phyloP scores from a whole-genome alignment of 2,329 filamentous ascomycete species.

The Phaeosphaeriaceae sp. region DNA sequence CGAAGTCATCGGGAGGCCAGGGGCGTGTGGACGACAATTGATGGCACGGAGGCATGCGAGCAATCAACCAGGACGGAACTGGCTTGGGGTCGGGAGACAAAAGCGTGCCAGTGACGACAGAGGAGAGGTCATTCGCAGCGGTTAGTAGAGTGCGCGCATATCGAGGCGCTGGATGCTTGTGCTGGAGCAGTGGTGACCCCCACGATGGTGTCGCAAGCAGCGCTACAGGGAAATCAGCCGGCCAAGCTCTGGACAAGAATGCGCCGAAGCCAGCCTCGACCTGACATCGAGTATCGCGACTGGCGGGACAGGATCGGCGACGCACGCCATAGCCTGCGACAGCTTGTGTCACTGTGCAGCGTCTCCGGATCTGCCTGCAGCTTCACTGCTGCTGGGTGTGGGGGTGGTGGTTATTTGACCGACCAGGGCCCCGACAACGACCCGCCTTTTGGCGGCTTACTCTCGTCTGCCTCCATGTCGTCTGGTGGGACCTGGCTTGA shows the following conservation, averaged over 20 bases:
- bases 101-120: background rate
- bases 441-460: conserved; percentile 21
- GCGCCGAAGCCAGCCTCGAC: background rate
- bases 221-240: conserved; percentile 12
- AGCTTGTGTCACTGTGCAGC: conserved; percentile 1
- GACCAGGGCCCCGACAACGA: conserved; percentile 12
- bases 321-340: conserved; percentile 14
- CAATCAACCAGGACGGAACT: background rate
- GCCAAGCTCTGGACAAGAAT: conserved; percentile 13
- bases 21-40: background rate
- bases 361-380: background rate
- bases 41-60: background rate
- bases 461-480: background rate
- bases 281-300: too few species aligned
- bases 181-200: conserved; percentile 16
- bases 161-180: conserved; percentile 4
- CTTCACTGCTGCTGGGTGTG: background rate
- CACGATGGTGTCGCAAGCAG: conserved; percentile 21
- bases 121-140: background rate
- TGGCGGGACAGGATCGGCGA: conserved; percentile 3
- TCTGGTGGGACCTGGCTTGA: background rate
- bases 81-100: background rate
- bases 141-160: background rate
- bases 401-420: conserved; percentile 1
- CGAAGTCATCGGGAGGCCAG: background rate